Evolutionary conservation across 345 rosid species (phyloP).

Genomic region (Pugionium dolabratum): DNA sequence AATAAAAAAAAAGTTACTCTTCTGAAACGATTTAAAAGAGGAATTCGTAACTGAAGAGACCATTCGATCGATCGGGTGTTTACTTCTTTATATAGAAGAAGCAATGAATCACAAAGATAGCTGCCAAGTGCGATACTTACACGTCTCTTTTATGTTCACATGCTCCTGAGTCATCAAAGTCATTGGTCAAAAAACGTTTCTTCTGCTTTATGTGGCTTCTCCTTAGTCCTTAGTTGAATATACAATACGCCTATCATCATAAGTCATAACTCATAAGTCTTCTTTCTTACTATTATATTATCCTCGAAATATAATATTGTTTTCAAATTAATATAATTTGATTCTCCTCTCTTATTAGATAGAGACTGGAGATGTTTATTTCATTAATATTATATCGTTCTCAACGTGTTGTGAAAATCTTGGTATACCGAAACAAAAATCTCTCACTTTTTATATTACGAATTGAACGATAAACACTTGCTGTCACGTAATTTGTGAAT

Average conservation of each 20-base stretch:
- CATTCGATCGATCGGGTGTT: constrained; percentile 6
- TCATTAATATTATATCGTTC: neutral
- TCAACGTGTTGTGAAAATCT: constrained; percentile 28
- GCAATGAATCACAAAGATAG: constrained; percentile 19
- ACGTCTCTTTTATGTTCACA: constrained; percentile 39
- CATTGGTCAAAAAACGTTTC: constrained; percentile 44
- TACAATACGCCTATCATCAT: constrained; percentile 17
- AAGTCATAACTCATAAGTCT: constrained; percentile 18
- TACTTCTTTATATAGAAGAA: constrained; percentile 33
- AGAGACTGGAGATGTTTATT: neutral
- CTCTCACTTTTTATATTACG: constrained; percentile 6
- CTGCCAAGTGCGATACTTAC: constrained; percentile 13
- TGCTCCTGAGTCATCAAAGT: constrained; percentile 36
- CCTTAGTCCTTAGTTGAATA: constrained; percentile 32
- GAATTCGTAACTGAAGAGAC: constrained; percentile 16
- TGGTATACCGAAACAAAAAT: constrained; percentile 17
- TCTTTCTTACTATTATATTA: constrained; percentile 24
- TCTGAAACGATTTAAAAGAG: constrained; percentile 5
- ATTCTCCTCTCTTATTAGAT: constrained; percentile 31
- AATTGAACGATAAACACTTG: constrained; percentile 20
- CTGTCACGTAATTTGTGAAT: constrained; percentile 21
- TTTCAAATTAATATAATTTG: neutral
- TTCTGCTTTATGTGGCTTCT: constrained; percentile 40
- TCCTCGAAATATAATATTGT: constrained; percentile 1
- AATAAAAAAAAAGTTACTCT: neutral